These are phyloP conservation scores for Botrytis paeoniae DNA, from an alignment of 2,329 filamentous ascomycete genomes.

Conservation along the genomic window DNA sequence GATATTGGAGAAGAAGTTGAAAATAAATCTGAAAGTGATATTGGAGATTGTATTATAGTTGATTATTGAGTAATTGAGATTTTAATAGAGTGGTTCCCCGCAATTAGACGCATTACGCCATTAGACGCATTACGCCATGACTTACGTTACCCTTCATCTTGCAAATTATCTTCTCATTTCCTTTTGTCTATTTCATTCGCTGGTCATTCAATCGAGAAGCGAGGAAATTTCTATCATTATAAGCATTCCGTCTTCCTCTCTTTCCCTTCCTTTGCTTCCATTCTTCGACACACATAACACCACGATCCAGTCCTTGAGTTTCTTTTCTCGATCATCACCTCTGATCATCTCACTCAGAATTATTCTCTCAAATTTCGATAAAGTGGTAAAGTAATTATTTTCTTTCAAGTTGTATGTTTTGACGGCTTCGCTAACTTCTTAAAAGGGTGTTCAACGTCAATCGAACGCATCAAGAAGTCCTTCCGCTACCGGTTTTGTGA, in stretches of 20 bases:
- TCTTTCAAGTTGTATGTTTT: neutral
- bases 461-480: neutral
- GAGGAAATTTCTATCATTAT: neutral
- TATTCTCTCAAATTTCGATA: neutral
- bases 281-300: neutral
- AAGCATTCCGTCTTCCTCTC: neutral
- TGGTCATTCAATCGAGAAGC: neutral
- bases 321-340: neutral
- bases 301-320: neutral
- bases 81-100: no score
- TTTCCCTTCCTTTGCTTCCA: neutral
- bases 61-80: no score
- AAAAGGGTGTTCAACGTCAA: neutral
- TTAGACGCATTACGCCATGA: no score
- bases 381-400: neutral
- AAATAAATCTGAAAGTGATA: no score
- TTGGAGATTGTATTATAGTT: no score
- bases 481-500: neutral
- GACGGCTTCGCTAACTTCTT: neutral
- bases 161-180: neutral
- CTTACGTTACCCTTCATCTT: neutral
- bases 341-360: neutral
- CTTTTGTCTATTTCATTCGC: accelerated
- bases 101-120: no score
- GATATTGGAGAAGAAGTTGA: no score